These are phyloP conservation scores for Penicillium paneum DNA, from an alignment of 2,329 filamentous ascomycete species.

Conservation along the genomic window DNA sequence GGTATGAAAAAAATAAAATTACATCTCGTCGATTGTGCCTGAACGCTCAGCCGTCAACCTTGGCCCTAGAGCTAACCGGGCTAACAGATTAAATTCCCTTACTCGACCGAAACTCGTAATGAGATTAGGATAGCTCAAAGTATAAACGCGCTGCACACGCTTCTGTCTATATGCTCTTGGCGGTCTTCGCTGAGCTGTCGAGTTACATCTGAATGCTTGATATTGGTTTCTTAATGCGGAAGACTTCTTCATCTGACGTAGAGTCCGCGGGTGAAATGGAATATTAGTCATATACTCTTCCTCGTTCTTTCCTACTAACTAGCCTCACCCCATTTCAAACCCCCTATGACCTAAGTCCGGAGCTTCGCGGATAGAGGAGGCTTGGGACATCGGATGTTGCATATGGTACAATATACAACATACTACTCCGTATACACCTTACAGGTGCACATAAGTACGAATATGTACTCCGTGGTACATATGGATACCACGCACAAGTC, in stretches of 20 bases:
- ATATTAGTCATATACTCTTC: not conserved
- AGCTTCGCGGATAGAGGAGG: conserved; percentile 2
- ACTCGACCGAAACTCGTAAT: conserved; percentile 6
- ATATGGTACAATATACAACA: not conserved
- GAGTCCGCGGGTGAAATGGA: conserved; percentile 1
- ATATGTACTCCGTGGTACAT: no score
- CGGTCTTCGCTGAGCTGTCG: conserved; percentile 1
- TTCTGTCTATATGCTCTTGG: not conserved
- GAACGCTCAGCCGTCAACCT: conserved; percentile 8
- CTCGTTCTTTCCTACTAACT: not conserved
- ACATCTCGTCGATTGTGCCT: conserved; percentile 6
- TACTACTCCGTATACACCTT: not conserved
- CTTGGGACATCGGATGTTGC: not conserved
- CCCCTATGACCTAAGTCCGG: not conserved
- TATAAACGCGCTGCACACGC: conserved; percentile 8
- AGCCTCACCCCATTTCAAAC: not conserved
- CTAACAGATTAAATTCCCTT: not conserved
- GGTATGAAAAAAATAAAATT: not conserved
- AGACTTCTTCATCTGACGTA: conserved; percentile 3
- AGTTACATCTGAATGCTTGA: conserved; percentile 11
- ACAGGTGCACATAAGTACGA: not conserved
- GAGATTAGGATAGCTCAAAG: not conserved
- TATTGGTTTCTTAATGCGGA: conserved; percentile 4
- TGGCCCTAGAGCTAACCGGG: conserved; percentile 4
- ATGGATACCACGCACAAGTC: not conserved